Percentiles rank a stretch among this genome's conserved stretches.
phyloP scores from a whole-genome alignment of 345 rosid genomes.

The Clausena lansium region DNA sequence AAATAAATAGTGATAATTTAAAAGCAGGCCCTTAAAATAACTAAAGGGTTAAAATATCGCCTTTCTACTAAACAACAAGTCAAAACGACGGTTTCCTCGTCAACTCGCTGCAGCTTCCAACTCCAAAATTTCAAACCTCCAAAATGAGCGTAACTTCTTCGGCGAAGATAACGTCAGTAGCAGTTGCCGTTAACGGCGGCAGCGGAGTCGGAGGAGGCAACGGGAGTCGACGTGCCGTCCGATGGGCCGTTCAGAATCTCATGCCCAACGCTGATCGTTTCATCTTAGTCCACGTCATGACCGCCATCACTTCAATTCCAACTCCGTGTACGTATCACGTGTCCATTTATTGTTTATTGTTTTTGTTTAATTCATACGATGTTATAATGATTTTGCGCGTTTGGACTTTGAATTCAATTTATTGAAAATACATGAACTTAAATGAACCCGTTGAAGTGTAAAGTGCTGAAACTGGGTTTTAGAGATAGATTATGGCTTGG shows the following conservation, averaged over 20 bases:
- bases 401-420: conserved; percentile 2
- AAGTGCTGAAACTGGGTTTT: neutral
- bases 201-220: conserved; percentile 43
- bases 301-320: conserved; percentile 54
- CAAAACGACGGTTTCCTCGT: neutral
- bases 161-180: conserved; percentile 29
- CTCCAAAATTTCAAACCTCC: neutral
- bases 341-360: neutral
- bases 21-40: no score
- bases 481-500: neutral
- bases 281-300: conserved; percentile 74
- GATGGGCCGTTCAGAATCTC: conserved; percentile 69
- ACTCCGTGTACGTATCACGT: conserved; percentile 58
- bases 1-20: no score
- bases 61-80: neutral
- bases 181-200: conserved; percentile 68
- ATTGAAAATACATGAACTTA: neutral
- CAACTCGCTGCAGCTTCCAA: neutral
- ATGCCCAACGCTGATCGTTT: conserved; percentile 48
- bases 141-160: conserved; percentile 22
- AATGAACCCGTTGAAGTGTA: no score
- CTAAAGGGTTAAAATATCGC: no score
- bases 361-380: neutral
- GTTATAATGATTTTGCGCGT: neutral
- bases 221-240: conserved; percentile 75